A percentile compares a stretch with the other conserved stretches of the same genome.
Conservation (phyloP, 495 filamentous ascomycete species). For the Geopyxis carbonaria region DNA sequence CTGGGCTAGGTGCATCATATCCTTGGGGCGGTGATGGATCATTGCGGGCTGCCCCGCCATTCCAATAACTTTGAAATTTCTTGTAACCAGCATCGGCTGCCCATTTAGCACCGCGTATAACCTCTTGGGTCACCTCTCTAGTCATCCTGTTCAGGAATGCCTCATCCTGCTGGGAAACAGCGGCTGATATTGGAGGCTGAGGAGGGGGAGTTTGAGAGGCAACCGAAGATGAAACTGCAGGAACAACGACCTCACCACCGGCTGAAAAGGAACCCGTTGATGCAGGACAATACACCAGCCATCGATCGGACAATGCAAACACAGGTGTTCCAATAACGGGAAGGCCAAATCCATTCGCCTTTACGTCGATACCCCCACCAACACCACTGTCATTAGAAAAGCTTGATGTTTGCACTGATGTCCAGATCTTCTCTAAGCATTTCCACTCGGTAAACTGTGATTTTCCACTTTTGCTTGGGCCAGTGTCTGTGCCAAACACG, state of each 20-base stretch:
- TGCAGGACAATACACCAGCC: constrained; percentile 73
- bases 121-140: constrained; percentile 72
- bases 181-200: constrained; percentile 54
- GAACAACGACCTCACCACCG: constrained; percentile 38
- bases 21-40: constrained; percentile 2
- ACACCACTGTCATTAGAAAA: not conserved
- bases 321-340: constrained; percentile 35
- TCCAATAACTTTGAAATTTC: constrained; percentile 82
- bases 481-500: constrained; percentile 17
- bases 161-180: constrained; percentile 64
- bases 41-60: constrained; percentile 16
- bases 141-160: constrained; percentile 71
- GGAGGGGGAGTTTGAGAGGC: constrained; percentile 56
- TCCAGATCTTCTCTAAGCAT: constrained; percentile 23
- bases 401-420: constrained; percentile 13
- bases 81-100: constrained; percentile 72
- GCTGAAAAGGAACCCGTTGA: constrained; percentile 51
- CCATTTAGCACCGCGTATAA: constrained; percentile 78
- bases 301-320: constrained; percentile 57
- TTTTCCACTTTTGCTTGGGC: constrained; percentile 7
- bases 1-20: not conserved
- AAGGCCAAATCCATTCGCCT: not conserved
- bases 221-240: constrained; percentile 42
- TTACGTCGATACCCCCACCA: not conserved
- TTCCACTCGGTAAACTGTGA: constrained; percentile 16